Conservation (phyloP, 345 rosid genomes). For the Isatis tinctoria region DNA sequence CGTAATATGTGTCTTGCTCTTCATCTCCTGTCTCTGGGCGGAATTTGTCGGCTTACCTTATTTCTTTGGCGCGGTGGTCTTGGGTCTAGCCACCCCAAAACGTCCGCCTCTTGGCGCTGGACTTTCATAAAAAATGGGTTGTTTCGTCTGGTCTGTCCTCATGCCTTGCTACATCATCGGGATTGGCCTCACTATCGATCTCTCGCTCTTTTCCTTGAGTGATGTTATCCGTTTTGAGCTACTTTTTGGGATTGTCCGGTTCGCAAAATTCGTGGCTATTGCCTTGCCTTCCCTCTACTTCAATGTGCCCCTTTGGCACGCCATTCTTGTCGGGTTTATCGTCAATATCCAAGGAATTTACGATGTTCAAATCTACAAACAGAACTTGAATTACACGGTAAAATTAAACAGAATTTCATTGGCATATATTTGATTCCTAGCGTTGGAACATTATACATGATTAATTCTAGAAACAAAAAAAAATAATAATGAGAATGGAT, state of each 20-base stretch:
- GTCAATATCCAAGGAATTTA: conserved; percentile 43
- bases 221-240: conserved; percentile 7
- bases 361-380: conserved; percentile 34
- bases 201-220: background rate
- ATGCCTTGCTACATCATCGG: conserved; percentile 40
- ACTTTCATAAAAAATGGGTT: conserved; percentile 34
- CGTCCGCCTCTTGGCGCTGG: conserved; percentile 31
- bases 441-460: background rate
- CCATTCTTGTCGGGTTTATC: conserved; percentile 35
- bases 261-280: conserved; percentile 21
- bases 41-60: conserved; percentile 30
- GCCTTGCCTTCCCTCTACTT: conserved; percentile 32
- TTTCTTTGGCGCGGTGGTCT: conserved; percentile 30
- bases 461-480: background rate
- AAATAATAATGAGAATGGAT: background rate
- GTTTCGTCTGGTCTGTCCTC: conserved; percentile 31
- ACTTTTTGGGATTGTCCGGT: conserved; percentile 6
- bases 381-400: conserved; percentile 25
- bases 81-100: conserved; percentile 42
- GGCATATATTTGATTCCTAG: background rate
- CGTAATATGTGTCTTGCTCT: conserved; percentile 25
- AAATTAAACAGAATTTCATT: no score
- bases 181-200: conserved; percentile 26
- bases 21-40: conserved; percentile 17
- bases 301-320: conserved; percentile 40